Percentiles rank a stretch among this genome's conserved stretches.
Evolutionary conservation across 805 yeast species (phyloP).

Genomic region (Grigorovia jiainica): DNA sequence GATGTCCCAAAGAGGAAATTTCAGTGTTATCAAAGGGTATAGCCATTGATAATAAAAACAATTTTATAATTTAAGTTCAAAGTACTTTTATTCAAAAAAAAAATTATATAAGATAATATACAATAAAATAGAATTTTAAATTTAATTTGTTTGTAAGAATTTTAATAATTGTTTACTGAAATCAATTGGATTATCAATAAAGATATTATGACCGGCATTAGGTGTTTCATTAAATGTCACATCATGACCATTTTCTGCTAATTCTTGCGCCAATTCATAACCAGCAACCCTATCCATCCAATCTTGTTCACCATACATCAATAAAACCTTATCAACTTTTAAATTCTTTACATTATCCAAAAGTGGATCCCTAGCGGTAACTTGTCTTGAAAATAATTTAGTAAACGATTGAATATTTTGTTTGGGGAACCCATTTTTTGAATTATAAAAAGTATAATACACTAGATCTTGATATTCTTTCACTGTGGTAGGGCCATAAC

Average conservation of each 20-base stretch:
- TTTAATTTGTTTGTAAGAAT: slow-evolving; percentile 18
- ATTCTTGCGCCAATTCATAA: slow-evolving; percentile 11
- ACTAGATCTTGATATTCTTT: slow-evolving; percentile 21
- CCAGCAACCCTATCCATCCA: slow-evolving; percentile 64
- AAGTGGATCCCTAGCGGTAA: slow-evolving; percentile 59
- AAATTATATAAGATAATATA: no score
- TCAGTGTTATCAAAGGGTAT: no score
- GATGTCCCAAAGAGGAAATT: not conserved
- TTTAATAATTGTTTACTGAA: slow-evolving; percentile 41
- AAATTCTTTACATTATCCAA: slow-evolving; percentile 42
- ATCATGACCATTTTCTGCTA: slow-evolving; percentile 7
- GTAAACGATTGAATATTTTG: slow-evolving; percentile 22
- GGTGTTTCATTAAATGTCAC: slow-evolving; percentile 18
- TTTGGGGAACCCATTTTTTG: slow-evolving; percentile 8
- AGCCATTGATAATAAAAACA: no score
- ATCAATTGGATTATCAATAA: slow-evolving; percentile 50
- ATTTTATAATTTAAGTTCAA: no score
- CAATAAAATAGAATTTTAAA: not conserved
- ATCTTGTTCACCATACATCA: slow-evolving; percentile 58
- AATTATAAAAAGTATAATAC: slow-evolving; percentile 12
- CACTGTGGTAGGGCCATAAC: slow-evolving; percentile 24
- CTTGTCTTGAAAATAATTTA: slow-evolving; percentile 20
- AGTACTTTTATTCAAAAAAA: no score
- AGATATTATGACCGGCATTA: slow-evolving; percentile 68
- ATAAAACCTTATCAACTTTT: slow-evolving; percentile 31